Evolutionary conservation across 257 asterid genomes (phyloP).

Genomic region (Capsicum rhomboideum): DNA sequence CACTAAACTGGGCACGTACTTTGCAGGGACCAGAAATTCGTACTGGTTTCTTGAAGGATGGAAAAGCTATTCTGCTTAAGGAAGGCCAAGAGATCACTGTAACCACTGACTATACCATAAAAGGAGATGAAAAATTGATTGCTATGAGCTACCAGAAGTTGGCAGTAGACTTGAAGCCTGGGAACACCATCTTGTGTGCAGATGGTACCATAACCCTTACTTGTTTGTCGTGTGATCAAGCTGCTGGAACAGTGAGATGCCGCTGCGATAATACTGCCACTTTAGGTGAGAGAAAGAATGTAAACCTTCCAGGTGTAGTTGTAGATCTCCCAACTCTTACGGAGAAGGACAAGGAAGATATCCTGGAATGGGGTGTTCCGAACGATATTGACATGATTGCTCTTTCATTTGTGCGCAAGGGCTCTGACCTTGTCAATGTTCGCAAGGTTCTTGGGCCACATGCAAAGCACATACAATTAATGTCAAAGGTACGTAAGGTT

Average conservation of each 20-base stretch:
- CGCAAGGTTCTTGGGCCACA: slow-evolving; percentile 66
- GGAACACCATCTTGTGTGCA: slow-evolving; percentile 59
- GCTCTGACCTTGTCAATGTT: slow-evolving; percentile 77
- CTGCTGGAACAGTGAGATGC: slow-evolving; percentile 58
- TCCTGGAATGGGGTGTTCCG: slow-evolving; percentile 76
- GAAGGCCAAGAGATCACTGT: slow-evolving; percentile 62
- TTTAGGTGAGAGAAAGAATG: slow-evolving; percentile 77
- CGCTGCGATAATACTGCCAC: slow-evolving; percentile 70
- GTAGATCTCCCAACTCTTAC: slow-evolving; percentile 86
- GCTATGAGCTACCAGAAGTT: slow-evolving; percentile 73
- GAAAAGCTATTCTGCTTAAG: slow-evolving; percentile 58
- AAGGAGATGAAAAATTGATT: slow-evolving; percentile 52
- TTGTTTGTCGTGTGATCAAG: slow-evolving; percentile 55
- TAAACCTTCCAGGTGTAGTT: slow-evolving; percentile 72
- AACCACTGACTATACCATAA: slow-evolving; percentile 64
- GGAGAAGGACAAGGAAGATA: slow-evolving; percentile 76
- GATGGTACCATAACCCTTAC: slow-evolving; percentile 67
- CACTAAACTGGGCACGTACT: slow-evolving; percentile 2
- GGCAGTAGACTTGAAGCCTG: slow-evolving; percentile 62
- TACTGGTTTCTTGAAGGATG: slow-evolving; percentile 70
- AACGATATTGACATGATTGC: slow-evolving; percentile 78
- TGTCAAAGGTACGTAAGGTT: slow-evolving; percentile 52
- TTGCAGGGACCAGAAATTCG: slow-evolving; percentile 80
- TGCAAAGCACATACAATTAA: slow-evolving; percentile 55
- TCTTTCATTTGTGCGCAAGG: slow-evolving; percentile 77